A percentile compares a stretch with the other conserved stretches of the same genome.
phyloP scores from a whole-genome alignment of 2,329 filamentous ascomycete genomes.

The Sporothrix brunneoviolacea region DNA sequence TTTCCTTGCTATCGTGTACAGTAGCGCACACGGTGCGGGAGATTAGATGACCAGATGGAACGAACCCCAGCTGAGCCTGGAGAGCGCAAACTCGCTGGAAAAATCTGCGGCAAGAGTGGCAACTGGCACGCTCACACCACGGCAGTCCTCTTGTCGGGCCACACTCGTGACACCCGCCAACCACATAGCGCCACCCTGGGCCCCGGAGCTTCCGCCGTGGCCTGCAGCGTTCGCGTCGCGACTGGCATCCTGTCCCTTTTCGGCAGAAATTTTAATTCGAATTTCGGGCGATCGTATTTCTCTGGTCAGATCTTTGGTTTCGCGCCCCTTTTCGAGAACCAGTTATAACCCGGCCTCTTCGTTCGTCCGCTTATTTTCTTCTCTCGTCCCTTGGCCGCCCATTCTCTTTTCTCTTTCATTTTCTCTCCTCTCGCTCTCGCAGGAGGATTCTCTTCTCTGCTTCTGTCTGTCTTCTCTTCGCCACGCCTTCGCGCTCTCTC shows the following conservation, averaged over 20 bases:
- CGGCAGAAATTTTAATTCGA: background rate
- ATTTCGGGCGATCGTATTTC: conserved; percentile 6
- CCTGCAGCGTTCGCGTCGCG: background rate
- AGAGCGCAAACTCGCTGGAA: too few species aligned
- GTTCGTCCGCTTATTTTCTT: too few species aligned
- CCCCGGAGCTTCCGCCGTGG: background rate
- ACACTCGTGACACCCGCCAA: background rate
- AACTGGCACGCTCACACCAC: background rate
- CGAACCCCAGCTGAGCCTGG: too few species aligned
- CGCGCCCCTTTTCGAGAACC: background rate
- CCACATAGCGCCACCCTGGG: conserved; percentile 11
- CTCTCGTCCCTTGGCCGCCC: background rate
- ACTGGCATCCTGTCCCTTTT: too few species aligned
- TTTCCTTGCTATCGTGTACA: too few species aligned
- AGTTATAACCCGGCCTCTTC: background rate
- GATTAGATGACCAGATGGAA: conserved; percentile 10
- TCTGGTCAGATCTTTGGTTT: background rate
- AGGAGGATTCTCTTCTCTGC: background rate
- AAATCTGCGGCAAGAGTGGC: too few species aligned
- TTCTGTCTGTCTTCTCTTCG: background rate
- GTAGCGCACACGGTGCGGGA: background rate
- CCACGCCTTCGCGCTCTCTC: background rate
- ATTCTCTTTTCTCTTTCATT: too few species aligned
- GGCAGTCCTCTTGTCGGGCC: background rate
- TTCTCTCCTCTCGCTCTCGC: too few species aligned